These are phyloP conservation scores for Funneliformis caledonium DNA, from an alignment of 371 early-diverging fungal genomes.

Conservation along the genomic window DNA sequence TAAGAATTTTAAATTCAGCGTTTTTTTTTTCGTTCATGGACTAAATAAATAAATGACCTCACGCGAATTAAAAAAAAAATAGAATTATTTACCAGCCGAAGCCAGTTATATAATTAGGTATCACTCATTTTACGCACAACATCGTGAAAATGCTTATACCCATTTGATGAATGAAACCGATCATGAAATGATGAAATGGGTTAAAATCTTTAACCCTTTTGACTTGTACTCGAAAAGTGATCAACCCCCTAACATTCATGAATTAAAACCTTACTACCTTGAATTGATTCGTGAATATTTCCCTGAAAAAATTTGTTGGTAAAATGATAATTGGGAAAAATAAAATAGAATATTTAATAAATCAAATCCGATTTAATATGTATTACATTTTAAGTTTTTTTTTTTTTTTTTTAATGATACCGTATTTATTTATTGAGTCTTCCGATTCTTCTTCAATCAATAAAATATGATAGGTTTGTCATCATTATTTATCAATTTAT, in stretches of 20 bases:
- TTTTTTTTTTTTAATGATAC: too few relatives aligned
- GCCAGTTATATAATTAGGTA: constrained; percentile 58
- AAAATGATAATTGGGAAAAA: neutral
- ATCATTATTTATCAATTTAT: too few relatives aligned
- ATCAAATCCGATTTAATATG: neutral
- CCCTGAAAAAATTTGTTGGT: constrained; percentile 59
- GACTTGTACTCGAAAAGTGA: constrained; percentile 64
- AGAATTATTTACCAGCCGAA: constrained; percentile 54
- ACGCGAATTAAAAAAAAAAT: neutral
- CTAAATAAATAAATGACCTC: too few relatives aligned
- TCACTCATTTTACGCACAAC: constrained; percentile 65
- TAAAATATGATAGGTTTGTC: too few relatives aligned
- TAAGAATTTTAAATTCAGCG: neutral
- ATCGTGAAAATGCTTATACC: constrained; percentile 54
- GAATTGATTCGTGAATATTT: constrained; percentile 60
- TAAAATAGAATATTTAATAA: neutral
- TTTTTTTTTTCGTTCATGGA: too few relatives aligned
- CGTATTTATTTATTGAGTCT: too few relatives aligned
- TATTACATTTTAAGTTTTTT: neutral
- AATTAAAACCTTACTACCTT: constrained; percentile 54
- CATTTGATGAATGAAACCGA: constrained; percentile 58
- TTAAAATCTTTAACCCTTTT: constrained; percentile 60
- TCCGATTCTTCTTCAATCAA: too few relatives aligned
- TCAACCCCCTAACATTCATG: constrained; percentile 46
- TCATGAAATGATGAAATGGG: constrained; percentile 55